Conservation (phyloP, 2,329 filamentous ascomycete genomes). For the Scleromitrula shiraiana region DNA sequence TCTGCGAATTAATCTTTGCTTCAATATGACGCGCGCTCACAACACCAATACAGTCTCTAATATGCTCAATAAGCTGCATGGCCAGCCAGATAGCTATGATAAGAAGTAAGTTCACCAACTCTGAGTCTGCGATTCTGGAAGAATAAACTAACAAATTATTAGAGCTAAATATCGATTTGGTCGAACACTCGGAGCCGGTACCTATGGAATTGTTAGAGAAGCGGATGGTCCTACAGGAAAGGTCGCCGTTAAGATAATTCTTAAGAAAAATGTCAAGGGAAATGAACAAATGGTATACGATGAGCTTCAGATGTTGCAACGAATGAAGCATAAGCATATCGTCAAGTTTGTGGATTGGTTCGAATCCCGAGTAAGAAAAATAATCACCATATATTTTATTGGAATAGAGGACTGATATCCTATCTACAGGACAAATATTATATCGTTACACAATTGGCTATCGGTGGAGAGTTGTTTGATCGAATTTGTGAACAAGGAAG, state of each 20-base stretch:
- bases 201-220: conserved; percentile 96
- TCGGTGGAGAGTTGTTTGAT: conserved; percentile 93
- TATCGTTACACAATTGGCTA: conserved; percentile 94
- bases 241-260: conserved; percentile 96
- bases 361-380: conserved; percentile 71
- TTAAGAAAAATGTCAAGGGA: conserved; percentile 98
- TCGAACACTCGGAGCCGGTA: conserved; percentile 87
- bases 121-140: neutral
- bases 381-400: neutral
- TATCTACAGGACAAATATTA: conserved; percentile 87
- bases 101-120: conserved; percentile 74
- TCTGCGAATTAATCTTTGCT: neutral
- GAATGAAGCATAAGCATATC: conserved; percentile 87
- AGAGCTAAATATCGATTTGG: conserved; percentile 88
- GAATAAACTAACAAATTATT: conserved; percentile 17
- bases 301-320: conserved; percentile 88
- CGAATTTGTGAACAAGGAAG: conserved; percentile 96
- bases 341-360: conserved; percentile 99
- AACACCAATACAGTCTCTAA: conserved; percentile 53
- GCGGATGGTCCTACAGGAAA: conserved; percentile 78
- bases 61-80: conserved; percentile 93
- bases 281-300: conserved; percentile 99
- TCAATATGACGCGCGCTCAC: conserved; percentile 8
- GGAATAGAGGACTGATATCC: conserved; percentile 5
- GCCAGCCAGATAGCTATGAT: conserved; percentile 96